phyloP scores from a whole-genome alignment of 805 yeast species.

The Candida endomychidarum region DNA sequence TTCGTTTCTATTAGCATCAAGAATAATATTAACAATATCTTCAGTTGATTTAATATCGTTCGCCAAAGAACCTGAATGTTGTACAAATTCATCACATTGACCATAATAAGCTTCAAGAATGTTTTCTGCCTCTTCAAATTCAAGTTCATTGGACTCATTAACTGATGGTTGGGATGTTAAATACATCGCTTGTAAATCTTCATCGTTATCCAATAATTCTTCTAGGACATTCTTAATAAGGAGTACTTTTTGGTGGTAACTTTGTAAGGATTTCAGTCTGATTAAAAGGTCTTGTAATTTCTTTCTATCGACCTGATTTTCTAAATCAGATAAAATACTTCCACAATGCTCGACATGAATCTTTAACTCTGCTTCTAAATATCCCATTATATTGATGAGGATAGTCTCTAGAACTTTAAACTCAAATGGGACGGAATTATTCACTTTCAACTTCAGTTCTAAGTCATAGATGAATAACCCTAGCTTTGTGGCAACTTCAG shows the following conservation, averaged over 20 bases:
- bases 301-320: constrained; percentile 75
- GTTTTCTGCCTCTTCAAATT: constrained; percentile 77
- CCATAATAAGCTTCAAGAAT: constrained; percentile 84
- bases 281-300: constrained; percentile 71
- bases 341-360: constrained; percentile 60
- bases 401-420: constrained; percentile 82
- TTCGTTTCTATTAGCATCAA: constrained; percentile 89
- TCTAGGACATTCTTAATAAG: constrained; percentile 80
- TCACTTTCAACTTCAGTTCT: constrained; percentile 61
- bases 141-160: background rate
- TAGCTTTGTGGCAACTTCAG: constrained; percentile 65
- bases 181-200: constrained; percentile 79
- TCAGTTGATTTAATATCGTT: constrained; percentile 88
- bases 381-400: constrained; percentile 74
- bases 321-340: constrained; percentile 64
- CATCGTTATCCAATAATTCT: constrained; percentile 82
- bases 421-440: constrained; percentile 51
- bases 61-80: constrained; percentile 79
- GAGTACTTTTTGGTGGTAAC: constrained; percentile 71
- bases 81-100: constrained; percentile 91
- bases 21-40: constrained; percentile 85
- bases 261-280: constrained; percentile 66
- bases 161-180: constrained; percentile 25
- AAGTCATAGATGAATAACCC: constrained; percentile 84
- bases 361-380: constrained; percentile 72